A percentile compares a stretch with the other conserved stretches of the same genome.
Evolutionary conservation across 2,329 filamentous ascomycete species (phyloP).

Genomic region (Neospermospora avenae): DNA sequence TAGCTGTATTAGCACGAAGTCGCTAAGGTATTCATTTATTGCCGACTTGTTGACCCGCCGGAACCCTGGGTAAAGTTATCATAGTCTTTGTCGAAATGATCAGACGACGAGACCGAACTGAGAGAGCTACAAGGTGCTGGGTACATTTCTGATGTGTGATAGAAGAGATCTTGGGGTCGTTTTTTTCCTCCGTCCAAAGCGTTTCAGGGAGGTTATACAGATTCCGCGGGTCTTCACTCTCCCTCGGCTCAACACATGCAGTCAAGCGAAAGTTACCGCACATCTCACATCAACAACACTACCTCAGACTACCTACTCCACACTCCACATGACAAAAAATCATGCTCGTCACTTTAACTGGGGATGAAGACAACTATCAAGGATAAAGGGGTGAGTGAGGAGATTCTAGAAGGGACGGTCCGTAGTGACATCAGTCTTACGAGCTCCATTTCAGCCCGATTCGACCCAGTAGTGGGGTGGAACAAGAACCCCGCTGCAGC

Average conservation of each 20-base stretch:
- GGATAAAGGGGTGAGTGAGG: neutral
- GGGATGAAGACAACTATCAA: neutral
- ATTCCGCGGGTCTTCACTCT: neutral
- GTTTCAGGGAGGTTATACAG: neutral
- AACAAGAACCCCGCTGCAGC: neutral
- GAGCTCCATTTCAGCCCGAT: too few relatives aligned
- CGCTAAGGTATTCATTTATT: neutral
- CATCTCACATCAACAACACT: too few relatives aligned
- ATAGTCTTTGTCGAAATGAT: neutral
- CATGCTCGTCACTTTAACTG: neutral
- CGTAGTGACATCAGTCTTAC: neutral
- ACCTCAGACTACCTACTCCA: too few relatives aligned
- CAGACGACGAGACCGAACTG: neutral
- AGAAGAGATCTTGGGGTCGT: neutral
- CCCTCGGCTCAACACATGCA: neutral
- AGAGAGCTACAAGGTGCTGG: neutral
- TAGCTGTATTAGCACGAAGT: neutral
- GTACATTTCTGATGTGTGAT: neutral
- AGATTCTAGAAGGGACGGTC: neutral
- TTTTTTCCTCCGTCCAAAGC: neutral
- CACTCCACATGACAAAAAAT: neutral
- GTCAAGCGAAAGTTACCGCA: too few relatives aligned
- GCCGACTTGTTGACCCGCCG: neutral
- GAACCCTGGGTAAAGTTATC: conserved; percentile 2
- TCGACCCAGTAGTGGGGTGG: neutral